Evolutionary conservation across 2,329 filamentous ascomycete genomes (phyloP).

Genomic region (Fusarium sp.): DNA sequence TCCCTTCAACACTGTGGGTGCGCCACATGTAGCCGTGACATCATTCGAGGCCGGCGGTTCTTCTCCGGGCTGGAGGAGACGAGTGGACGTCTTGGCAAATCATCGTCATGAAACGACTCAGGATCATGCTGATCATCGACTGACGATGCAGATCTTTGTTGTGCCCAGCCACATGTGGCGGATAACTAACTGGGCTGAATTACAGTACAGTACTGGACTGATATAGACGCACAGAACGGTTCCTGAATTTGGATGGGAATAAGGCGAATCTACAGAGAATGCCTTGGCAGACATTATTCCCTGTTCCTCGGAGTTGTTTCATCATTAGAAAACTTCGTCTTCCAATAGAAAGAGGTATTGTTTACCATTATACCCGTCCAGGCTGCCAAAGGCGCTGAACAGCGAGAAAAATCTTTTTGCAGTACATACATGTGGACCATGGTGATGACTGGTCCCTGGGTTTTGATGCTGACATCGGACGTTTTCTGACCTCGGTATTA

Average conservation of each 20-base stretch:
- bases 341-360: not conserved
- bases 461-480: not conserved
- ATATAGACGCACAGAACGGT: not conserved
- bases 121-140: constrained; percentile 22
- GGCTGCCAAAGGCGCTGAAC: not conserved
- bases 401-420: constrained; percentile 4
- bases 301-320: not conserved
- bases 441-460: not conserved
- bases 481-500: not conserved
- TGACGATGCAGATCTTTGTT: constrained; percentile 19
- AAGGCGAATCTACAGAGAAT: not conserved
- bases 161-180: constrained; percentile 31
- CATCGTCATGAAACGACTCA: constrained; percentile 7
- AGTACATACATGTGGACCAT: constrained; percentile 1
- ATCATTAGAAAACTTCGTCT: not conserved
- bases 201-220: not conserved
- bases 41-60: constrained; percentile 36
- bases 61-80: constrained; percentile 31
- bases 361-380: not conserved
- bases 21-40: constrained; percentile 40
- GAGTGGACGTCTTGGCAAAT: constrained; percentile 17
- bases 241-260: not conserved
- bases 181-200: not conserved
- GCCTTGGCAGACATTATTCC: not conserved
- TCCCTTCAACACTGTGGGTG: constrained; percentile 20